Percentiles rank a stretch among this genome's conserved stretches.
phyloP scores from a whole-genome alignment of 2,329 filamentous ascomycete genomes.

The Fusarium incarnatum region DNA sequence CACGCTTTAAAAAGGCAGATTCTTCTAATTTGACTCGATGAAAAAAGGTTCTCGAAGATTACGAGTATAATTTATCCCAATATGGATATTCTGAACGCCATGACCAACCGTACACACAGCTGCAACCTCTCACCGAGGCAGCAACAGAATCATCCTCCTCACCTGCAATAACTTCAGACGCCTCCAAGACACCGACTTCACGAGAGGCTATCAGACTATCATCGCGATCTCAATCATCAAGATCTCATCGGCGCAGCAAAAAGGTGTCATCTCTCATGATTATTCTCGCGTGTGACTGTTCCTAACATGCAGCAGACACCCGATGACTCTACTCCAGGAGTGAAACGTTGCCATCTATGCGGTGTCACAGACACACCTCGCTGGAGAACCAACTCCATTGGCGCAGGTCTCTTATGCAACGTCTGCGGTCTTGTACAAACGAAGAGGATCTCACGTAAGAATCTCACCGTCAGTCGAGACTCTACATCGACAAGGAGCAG shows the following conservation, averaged over 20 bases:
- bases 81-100: neutral
- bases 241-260: neutral
- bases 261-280: too few relatives aligned
- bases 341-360: neutral
- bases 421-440: neutral
- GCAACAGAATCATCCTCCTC: neutral
- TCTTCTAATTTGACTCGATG: neutral
- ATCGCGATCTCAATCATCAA: neutral
- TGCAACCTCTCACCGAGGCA: neutral
- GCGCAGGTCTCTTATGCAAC: neutral
- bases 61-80: neutral
- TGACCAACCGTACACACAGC: neutral
- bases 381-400: neutral
- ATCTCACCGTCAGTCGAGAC: neutral
- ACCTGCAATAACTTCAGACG: neutral
- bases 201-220: neutral
- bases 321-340: neutral
- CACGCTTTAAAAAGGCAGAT: neutral
- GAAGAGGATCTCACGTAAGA: neutral
- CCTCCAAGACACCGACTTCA: neutral
- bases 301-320: neutral
- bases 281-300: too few relatives aligned
- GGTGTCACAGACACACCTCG: slow-evolving; percentile 1
- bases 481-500: neutral
- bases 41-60: neutral